These are phyloP conservation scores for Podospora appendiculata DNA, from an alignment of 495 filamentous ascomycete species.

Conservation along the genomic window DNA sequence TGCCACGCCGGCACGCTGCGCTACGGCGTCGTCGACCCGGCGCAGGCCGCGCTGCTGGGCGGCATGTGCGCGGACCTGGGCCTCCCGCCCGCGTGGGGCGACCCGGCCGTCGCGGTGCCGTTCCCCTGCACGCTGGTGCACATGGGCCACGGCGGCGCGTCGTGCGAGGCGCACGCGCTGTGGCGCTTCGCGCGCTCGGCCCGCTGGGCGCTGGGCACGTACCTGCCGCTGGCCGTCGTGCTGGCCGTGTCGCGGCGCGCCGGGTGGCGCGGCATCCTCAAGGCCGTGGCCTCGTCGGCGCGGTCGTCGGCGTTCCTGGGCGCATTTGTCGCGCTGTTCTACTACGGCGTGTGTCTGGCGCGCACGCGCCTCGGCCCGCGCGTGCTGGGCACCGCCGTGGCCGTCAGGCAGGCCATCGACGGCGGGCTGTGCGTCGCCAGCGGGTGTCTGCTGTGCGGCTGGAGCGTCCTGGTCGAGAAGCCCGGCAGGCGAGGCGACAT, in stretches of 20 bases:
- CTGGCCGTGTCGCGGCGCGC: slow-evolving; percentile 44
- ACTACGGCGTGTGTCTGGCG: slow-evolving; percentile 80
- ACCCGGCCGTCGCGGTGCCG: slow-evolving; percentile 64
- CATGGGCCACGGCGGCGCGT: slow-evolving; percentile 67
- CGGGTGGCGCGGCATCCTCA: slow-evolving; percentile 31
- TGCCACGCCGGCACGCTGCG: slow-evolving; percentile 54
- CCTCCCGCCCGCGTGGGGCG: slow-evolving; percentile 65
- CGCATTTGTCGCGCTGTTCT: slow-evolving; percentile 74
- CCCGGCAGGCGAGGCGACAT: slow-evolving; percentile 65
- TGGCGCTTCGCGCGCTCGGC: slow-evolving; percentile 65
- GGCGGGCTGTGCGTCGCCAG: slow-evolving; percentile 63
- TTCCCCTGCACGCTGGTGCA: slow-evolving; percentile 88
- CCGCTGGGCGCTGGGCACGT: slow-evolving; percentile 67
- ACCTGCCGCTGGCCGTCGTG: slow-evolving; percentile 69
- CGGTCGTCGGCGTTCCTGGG: slow-evolving; percentile 80
- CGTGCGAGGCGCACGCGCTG: slow-evolving; percentile 71
- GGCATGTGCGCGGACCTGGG: slow-evolving; percentile 68
- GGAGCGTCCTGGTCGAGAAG: slow-evolving; percentile 74
- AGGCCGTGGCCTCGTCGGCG: slow-evolving; percentile 52
- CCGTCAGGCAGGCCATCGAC: slow-evolving; percentile 37
- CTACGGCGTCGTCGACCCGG: slow-evolving; percentile 73
- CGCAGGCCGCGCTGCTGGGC: slow-evolving; percentile 60
- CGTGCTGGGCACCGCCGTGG: slow-evolving; percentile 45
- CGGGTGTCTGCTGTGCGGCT: slow-evolving; percentile 76
- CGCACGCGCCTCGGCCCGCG: slow-evolving; percentile 73